Conservation (phyloP, 306 rosid genomes). For the Pterocarpus santalinus region DNA sequence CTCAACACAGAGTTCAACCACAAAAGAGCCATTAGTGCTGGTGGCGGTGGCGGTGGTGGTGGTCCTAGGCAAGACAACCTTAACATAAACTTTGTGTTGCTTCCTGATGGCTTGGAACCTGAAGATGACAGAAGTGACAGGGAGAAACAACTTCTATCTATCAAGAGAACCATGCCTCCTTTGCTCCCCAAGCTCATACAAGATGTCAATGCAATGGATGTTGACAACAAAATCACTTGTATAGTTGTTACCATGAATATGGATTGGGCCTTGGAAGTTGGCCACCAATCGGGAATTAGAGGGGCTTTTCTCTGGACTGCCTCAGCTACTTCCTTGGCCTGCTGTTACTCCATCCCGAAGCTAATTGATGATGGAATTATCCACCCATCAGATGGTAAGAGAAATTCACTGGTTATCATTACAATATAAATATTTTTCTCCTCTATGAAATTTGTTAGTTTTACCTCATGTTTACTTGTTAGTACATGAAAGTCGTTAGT, state of each 20-base stretch:
- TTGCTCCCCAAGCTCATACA: conserved; percentile 57
- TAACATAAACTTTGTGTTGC: conserved; percentile 45
- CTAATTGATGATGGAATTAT: conserved; percentile 56
- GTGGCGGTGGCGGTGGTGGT: not conserved
- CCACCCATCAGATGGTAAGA: conserved; percentile 33
- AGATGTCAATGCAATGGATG: conserved; percentile 38
- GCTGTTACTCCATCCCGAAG: conserved; percentile 41
- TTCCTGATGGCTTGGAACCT: conserved; percentile 57
- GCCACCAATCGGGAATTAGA: conserved; percentile 50
- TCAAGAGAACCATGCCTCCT: conserved; percentile 43
- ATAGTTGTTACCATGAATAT: conserved; percentile 55
- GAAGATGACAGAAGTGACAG: conserved; percentile 49
- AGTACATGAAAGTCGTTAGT: no score
- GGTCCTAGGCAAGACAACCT: not conserved
- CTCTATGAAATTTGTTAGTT: no score
- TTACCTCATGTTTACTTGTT: no score
- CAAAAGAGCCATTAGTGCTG: not conserved
- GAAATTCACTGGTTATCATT: not conserved
- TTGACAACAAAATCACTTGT: conserved; percentile 47
- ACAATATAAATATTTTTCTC: no score
- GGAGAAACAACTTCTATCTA: conserved; percentile 10
- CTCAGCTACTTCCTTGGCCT: conserved; percentile 56
- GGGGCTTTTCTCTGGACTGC: conserved; percentile 61
- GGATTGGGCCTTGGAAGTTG: conserved; percentile 61
- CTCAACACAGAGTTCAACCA: conserved; percentile 47